These are phyloP conservation scores for Kodamaea nitidulidarum DNA, from an alignment of 805 yeast genomes.

Conservation along the genomic window DNA sequence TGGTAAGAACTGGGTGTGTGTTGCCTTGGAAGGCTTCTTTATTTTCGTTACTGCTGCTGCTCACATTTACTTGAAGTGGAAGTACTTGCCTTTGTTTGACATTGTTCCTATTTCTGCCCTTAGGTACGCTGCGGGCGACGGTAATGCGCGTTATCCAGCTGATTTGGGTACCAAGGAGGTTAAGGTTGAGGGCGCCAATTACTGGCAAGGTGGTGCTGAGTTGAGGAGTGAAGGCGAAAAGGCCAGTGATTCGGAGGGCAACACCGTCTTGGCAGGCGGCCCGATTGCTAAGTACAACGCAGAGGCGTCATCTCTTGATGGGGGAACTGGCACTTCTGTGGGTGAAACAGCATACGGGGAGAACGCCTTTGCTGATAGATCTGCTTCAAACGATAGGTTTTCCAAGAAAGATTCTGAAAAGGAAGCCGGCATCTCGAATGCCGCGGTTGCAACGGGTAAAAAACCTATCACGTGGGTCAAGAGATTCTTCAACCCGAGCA, in stretches of 20 bases:
- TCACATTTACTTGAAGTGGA: constrained; percentile 57
- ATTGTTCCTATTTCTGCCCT: constrained; percentile 67
- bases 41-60: constrained; percentile 53
- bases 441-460: constrained; percentile 13
- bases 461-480: constrained; percentile 27
- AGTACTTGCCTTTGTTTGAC: constrained; percentile 61
- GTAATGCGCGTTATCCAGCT: constrained; percentile 49
- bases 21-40: constrained; percentile 62
- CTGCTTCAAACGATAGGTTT: background rate
- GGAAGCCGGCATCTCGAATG: constrained; percentile 5
- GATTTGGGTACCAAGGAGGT: constrained; percentile 67
- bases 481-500: constrained; percentile 46
- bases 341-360: constrained; percentile 1
- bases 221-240: constrained; percentile 16
- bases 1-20: constrained; percentile 75
- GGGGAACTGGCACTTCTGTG: constrained; percentile 13
- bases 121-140: constrained; percentile 43
- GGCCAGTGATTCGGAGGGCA: constrained; percentile 9
- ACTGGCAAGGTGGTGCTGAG: constrained; percentile 44
- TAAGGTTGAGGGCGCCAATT: constrained; percentile 46
- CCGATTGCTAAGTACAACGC: constrained; percentile 4
- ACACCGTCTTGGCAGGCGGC: constrained; percentile 5
- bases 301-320: constrained; percentile 1
- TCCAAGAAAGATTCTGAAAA: background rate
- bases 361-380: background rate